Evolutionary conservation across 2,329 filamentous ascomycete species (phyloP).

Genomic region (Colletotrichum incanum): DNA sequence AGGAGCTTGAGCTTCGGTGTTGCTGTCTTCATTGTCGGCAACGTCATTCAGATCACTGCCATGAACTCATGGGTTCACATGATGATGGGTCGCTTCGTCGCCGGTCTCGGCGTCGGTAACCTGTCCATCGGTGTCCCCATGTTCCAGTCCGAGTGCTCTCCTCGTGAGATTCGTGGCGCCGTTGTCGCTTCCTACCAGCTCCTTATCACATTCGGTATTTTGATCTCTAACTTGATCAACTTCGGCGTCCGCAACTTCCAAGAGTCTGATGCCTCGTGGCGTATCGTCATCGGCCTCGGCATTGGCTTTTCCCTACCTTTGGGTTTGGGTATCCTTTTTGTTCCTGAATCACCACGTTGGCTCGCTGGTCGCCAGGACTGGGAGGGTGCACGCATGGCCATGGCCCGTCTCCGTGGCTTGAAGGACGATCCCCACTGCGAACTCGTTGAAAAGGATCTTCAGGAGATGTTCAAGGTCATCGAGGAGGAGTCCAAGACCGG

Average conservation of each 20-base stretch:
- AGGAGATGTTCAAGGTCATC: constrained; percentile 66
- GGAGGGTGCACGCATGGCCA: constrained; percentile 64
- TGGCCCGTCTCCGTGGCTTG: constrained; percentile 68
- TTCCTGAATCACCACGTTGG: constrained; percentile 73
- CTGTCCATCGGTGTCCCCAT: constrained; percentile 77
- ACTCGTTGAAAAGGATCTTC: constrained; percentile 66
- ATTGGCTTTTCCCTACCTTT: constrained; percentile 69
- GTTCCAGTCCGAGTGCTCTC: constrained; percentile 77
- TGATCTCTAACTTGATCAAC: constrained; percentile 70
- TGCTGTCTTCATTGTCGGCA: constrained; percentile 74
- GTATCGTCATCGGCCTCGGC: constrained; percentile 72
- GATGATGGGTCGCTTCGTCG: constrained; percentile 76
- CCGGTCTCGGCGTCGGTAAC: constrained; percentile 78
- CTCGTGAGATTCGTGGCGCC: constrained; percentile 74
- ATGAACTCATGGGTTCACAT: constrained; percentile 74
- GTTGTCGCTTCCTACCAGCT: constrained; percentile 81
- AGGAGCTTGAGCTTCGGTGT: constrained; percentile 68
- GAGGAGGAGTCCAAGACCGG: constrained; percentile 62
- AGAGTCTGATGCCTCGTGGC: constrained; percentile 67
- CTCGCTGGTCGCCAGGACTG: constrained; percentile 64
- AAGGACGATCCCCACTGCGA: constrained; percentile 61
- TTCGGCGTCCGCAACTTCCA: constrained; percentile 64
- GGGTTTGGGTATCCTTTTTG: constrained; percentile 65
- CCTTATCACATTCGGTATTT: constrained; percentile 81
- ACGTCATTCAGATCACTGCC: constrained; percentile 76